Conservation (phyloP, 2,329 filamentous ascomycete species). For the Aspergillus alliaceus region DNA sequence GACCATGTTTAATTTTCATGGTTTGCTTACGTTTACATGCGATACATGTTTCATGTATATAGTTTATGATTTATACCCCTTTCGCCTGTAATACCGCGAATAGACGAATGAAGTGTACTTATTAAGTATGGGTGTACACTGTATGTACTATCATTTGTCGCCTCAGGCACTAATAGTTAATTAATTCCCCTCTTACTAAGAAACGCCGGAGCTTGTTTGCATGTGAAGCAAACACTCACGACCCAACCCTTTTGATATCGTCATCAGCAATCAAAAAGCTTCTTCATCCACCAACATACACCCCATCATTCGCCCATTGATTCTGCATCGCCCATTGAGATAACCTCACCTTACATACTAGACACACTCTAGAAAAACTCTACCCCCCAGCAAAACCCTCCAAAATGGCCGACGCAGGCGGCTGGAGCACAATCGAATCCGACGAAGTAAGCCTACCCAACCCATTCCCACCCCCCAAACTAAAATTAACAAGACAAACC, state of each 20-base stretch:
- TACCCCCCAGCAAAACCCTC: too few relatives aligned
- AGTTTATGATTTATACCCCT: background rate
- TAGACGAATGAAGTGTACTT: background rate
- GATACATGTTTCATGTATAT: background rate
- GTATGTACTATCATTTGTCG: background rate
- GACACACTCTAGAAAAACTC: background rate
- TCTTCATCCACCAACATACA: background rate
- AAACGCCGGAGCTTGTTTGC: background rate
- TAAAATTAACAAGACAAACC: slow-evolving; percentile 17
- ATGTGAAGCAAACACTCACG: background rate
- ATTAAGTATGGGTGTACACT: too few relatives aligned
- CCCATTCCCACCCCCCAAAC: slow-evolving; percentile 1
- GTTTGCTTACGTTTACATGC: background rate
- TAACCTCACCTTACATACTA: background rate
- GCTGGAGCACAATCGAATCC: slow-evolving; percentile 98
- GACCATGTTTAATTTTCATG: background rate
- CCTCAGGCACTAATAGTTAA: background rate
- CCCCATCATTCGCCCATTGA: background rate
- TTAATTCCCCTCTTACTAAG: background rate
- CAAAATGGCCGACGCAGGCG: slow-evolving; percentile 63
- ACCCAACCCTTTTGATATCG: background rate
- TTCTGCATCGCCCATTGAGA: background rate
- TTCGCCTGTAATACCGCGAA: background rate
- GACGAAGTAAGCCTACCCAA: slow-evolving; percentile 70
- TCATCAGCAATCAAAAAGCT: background rate